Conservation (phyloP, 805 yeast genomes). For the Wickerhamiella sorbophila region DNA sequence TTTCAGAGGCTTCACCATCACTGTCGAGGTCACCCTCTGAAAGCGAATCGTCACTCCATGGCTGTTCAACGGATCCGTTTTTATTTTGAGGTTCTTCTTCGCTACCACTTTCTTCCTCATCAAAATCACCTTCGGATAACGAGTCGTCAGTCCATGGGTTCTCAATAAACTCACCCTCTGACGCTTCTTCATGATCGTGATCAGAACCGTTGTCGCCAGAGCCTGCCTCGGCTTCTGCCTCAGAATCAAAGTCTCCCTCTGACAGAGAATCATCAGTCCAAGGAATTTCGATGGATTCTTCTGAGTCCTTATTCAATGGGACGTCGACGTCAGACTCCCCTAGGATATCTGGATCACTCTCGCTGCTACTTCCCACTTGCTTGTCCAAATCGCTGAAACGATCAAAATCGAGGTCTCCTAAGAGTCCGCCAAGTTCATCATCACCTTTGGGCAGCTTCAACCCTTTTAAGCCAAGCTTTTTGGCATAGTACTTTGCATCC, state of each 20-base stretch:
- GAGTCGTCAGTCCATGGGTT: slow-evolving; percentile 11
- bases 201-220: slow-evolving; percentile 1
- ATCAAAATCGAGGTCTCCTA: slow-evolving; percentile 59
- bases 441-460: slow-evolving; percentile 44
- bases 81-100: neutral
- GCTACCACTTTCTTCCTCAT: slow-evolving; percentile 11
- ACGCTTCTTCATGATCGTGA: neutral
- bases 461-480: slow-evolving; percentile 54
- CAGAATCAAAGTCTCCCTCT: slow-evolving; percentile 7
- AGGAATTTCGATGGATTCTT: neutral
- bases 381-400: slow-evolving; percentile 11
- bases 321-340: neutral
- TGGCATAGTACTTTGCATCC: slow-evolving; percentile 72
- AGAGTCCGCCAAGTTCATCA: slow-evolving; percentile 67
- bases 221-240: neutral
- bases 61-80: slow-evolving; percentile 2
- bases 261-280: slow-evolving; percentile 8
- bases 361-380: neutral
- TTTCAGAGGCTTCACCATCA: slow-evolving; percentile 4
- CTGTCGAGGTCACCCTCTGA: slow-evolving; percentile 18
- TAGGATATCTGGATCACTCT: neutral
- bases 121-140: slow-evolving; percentile 16
- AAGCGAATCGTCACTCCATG: slow-evolving; percentile 10
- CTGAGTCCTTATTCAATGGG: neutral
- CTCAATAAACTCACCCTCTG: no score